These are phyloP conservation scores for Mallotus nudiflorus DNA, from an alignment of 345 rosid genomes.

Conservation along the genomic window DNA sequence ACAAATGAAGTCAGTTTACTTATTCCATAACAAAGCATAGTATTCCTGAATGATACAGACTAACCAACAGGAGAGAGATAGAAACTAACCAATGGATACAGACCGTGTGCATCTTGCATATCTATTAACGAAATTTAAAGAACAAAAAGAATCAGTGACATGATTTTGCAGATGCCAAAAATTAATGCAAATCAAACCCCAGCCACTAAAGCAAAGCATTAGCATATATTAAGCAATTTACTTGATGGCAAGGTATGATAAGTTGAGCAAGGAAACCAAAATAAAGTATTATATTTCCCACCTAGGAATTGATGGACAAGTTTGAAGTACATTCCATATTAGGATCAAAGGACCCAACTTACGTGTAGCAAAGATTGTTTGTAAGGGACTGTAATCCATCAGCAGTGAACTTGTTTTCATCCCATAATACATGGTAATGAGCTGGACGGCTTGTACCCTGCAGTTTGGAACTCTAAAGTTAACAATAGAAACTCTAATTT, in stretches of 20 bases:
- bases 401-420: slow-evolving; percentile 93
- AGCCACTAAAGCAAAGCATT: neutral
- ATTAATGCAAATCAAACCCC: no score
- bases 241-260: neutral
- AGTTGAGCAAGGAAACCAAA: neutral
- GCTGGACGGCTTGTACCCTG: slow-evolving; percentile 99
- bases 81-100: slow-evolving; percentile 78
- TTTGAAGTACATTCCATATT: no score
- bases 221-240: no score
- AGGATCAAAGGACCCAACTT: slow-evolving; percentile 15
- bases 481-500: neutral
- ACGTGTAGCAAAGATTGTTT: slow-evolving; percentile 96
- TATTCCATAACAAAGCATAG: neutral
- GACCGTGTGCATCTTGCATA: slow-evolving; percentile 98
- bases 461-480: neutral
- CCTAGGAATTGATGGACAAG: no score
- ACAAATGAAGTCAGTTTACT: neutral
- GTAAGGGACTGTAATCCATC: slow-evolving; percentile 92
- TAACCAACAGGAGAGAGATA: neutral
- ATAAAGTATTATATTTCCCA: no score
- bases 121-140: slow-evolving; percentile 34
- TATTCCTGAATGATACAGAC: no score
- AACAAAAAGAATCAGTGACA: neutral
- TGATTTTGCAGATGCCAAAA: no score
- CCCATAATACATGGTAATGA: slow-evolving; percentile 98